Evolutionary conservation across 345 rosid genomes (phyloP).

Genomic region (Carallia pectinifolia): DNA sequence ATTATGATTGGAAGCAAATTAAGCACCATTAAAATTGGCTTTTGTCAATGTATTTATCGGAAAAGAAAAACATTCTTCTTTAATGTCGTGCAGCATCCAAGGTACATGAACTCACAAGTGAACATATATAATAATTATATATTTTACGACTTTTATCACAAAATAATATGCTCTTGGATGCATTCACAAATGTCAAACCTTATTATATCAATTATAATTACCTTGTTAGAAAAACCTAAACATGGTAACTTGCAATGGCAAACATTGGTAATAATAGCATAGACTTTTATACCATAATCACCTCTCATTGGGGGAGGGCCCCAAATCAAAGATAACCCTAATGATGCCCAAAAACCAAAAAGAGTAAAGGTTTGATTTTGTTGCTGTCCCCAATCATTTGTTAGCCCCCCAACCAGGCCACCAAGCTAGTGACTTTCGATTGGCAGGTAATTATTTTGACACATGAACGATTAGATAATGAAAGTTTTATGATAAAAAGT

Average conservation of each 20-base stretch:
- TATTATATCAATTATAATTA: conserved; percentile 30
- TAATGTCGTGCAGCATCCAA: neutral
- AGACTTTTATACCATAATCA: conserved; percentile 46
- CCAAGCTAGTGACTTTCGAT: conserved; percentile 30
- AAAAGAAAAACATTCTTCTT: neutral
- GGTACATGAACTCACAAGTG: neutral
- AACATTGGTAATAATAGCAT: conserved; percentile 51
- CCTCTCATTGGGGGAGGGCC: conserved; percentile 37
- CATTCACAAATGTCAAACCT: conserved; percentile 41
- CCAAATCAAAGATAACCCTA: conserved; percentile 9
- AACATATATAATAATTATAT: neutral
- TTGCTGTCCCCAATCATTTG: conserved; percentile 48
- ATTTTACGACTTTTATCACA: conserved; percentile 23
- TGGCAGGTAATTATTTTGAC: conserved; percentile 30
- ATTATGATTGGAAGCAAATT: neutral
- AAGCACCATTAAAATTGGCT: neutral
- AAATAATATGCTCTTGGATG: conserved; percentile 38
- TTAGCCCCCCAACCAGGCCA: conserved; percentile 25
- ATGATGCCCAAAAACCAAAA: conserved; percentile 15
- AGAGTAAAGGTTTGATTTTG: conserved; percentile 29
- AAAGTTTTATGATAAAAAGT: neutral
- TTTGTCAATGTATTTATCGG: neutral
- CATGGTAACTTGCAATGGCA: conserved; percentile 55
- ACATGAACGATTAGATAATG: conserved; percentile 20
- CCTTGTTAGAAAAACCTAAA: conserved; percentile 21